Evolutionary conservation across 345 rosid species (phyloP).

Genomic region (Brassica nigra): DNA sequence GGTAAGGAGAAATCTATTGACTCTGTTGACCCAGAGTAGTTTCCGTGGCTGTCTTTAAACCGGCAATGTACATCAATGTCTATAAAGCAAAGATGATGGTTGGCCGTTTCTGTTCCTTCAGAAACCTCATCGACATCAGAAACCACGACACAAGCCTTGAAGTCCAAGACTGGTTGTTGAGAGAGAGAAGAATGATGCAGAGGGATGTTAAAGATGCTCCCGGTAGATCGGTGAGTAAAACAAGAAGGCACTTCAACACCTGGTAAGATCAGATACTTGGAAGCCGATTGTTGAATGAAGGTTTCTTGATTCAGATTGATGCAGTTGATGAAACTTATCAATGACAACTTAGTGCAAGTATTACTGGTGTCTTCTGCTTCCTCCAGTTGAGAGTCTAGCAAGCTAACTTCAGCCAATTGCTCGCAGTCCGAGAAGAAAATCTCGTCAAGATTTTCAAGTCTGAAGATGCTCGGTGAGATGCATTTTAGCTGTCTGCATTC

Average conservation of each 20-base stretch:
- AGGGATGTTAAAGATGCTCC: background rate
- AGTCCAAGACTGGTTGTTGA: constrained; percentile 4
- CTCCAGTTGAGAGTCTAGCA: background rate
- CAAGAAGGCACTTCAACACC: constrained; percentile 14
- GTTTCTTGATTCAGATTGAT: background rate
- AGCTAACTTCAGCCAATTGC: constrained; percentile 2
- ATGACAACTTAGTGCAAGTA: background rate
- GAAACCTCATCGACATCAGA: constrained; percentile 14
- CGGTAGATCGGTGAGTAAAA: background rate
- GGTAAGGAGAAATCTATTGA: constrained; percentile 13
- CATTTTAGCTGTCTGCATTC: constrained; percentile 10
- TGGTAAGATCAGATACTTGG: constrained; percentile 7
- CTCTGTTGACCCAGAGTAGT: background rate
- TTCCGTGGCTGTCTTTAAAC: constrained; percentile 11
- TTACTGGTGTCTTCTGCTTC: background rate
- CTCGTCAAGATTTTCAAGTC: background rate
- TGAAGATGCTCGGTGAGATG: constrained; percentile 20
- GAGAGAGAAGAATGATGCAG: background rate
- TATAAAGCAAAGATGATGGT: constrained; percentile 3
- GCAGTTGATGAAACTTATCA: constrained; percentile 26
- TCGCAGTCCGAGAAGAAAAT: constrained; percentile 21
- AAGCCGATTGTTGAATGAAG: constrained; percentile 9
- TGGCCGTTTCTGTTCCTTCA: background rate
- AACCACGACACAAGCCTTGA: constrained; percentile 35
- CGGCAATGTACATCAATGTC: constrained; percentile 28